These are phyloP conservation scores for Stephania yunnanensis DNA, from an alignment of 164 flowering plant genomes.

Conservation along the genomic window DNA sequence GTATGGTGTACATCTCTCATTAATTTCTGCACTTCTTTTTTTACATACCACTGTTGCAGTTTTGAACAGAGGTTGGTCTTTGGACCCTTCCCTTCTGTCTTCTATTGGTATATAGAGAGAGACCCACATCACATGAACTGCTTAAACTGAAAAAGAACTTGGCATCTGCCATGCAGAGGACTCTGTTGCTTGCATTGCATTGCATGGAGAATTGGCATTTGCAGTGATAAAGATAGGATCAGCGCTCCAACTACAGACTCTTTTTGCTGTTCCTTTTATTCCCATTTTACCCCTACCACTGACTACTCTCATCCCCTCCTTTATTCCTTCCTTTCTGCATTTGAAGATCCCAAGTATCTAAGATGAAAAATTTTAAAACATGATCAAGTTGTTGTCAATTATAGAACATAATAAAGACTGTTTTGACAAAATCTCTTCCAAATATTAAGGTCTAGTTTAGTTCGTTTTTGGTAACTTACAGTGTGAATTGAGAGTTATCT, in stretches of 20 bases:
- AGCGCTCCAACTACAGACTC: neutral
- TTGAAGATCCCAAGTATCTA: neutral
- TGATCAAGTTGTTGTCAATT: too few species aligned
- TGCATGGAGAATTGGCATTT: neutral
- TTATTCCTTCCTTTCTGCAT: neutral
- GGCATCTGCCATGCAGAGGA: neutral
- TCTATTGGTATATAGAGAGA: neutral
- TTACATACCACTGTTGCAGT: neutral
- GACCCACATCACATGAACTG: neutral
- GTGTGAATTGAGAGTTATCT: too few species aligned
- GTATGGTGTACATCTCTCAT: neutral
- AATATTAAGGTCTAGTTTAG: too few species aligned
- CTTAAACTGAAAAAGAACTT: neutral
- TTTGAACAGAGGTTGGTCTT: neutral
- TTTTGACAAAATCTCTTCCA: too few species aligned
- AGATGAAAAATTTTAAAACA: neutral
- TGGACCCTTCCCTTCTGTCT: slow-evolving; percentile 2
- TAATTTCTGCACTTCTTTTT: neutral
- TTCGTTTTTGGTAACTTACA: too few species aligned
- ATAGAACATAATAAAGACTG: too few species aligned
- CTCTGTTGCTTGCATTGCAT: neutral
- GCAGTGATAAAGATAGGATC: neutral
- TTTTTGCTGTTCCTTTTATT: neutral
- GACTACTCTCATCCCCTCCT: neutral
- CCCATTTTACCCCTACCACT: too few species aligned